A percentile compares a stretch with the other conserved stretches of the same genome.
These are phyloP conservation scores for Apostasia shenzhenica DNA, from an alignment of 106 monocot species.

Conservation along the genomic window DNA sequence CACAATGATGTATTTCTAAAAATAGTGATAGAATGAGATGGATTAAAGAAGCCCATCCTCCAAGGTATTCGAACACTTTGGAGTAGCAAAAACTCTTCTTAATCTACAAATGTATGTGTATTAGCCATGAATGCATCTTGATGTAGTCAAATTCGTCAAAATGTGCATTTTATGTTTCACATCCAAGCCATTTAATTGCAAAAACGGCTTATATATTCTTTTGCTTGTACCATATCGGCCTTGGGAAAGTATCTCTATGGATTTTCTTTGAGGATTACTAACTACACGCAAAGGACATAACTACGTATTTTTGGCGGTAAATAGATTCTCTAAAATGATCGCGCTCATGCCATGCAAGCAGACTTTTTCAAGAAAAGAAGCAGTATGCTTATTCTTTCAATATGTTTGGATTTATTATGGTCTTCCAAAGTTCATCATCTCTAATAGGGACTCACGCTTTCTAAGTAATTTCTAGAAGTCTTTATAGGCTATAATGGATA, in stretches of 20 bases:
- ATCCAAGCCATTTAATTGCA: conserved; percentile 4
- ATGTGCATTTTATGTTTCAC: neutral
- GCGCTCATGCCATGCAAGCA: conserved; percentile 3
- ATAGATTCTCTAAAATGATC: conserved; percentile 7
- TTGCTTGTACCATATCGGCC: neutral
- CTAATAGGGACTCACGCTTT: too few relatives aligned
- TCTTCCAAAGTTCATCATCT: too few relatives aligned
- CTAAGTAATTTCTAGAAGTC: neutral
- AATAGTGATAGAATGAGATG: neutral
- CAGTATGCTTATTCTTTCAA: neutral
- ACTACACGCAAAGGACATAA: neutral
- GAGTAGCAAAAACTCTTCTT: neutral
- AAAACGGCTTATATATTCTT: neutral
- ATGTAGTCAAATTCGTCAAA: neutral
- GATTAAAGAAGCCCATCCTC: conserved; percentile 4
- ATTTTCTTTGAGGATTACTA: neutral
- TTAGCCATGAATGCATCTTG: conserved; percentile 1
- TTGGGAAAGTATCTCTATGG: too few relatives aligned
- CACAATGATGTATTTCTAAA: neutral
- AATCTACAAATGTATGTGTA: neutral
- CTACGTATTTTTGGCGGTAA: conserved; percentile 5
- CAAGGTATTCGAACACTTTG: neutral
- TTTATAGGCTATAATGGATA: too few relatives aligned
- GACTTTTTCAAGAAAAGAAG: neutral
- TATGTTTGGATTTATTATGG: neutral